Base-by-base conservation (phyloP, 1,139 yeast species). In the Taphrina sp. region DNA sequence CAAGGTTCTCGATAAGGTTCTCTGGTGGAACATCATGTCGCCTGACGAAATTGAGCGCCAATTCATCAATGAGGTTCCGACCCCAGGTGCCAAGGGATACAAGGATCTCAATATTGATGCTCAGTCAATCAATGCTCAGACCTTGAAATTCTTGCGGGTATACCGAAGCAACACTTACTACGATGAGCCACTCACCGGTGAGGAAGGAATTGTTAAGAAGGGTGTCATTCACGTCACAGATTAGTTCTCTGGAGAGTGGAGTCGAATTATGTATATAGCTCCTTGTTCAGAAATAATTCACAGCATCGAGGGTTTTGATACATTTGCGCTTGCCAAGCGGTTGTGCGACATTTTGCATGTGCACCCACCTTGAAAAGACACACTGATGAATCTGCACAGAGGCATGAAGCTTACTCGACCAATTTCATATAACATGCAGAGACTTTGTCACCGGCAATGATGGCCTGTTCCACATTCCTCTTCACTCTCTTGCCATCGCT, bases 31-130 rank as follows among this genome's bases (percentile, higher is more conserved):
- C 65, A 76, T 80, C 65, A 74, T 82, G 59, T 83, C 81, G 65
- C 79, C 87, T 31, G 95, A 87, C 70, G 85, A 83, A 69, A 76
- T 85, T 60, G 86, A 82, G 71, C 81, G 95, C 72, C 83, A 82
- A 71, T 76, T 80, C 65, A 76, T 85, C 62, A 75, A 85, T 71
- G 95, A 87, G 71, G 66, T 68, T 22, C 75, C 83, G 62, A 85
- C 82, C 65, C 76, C 79, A 42, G 69, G 70, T 36, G 89, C 89
- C 36, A 74, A 76, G 65, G 81, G 85, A 16, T 87, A 83, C 70
- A 74, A 72, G 35, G 94, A 86, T 66, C 78, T 87, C 66, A 94
- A 88, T 52, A 80, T 87, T 66, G 79, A 78, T 58, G 80, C 85
- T 35, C 85, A 81, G 64, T 77, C 75, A 63, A 76, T 87, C 65